Conservation (phyloP, 2,329 filamentous ascomycete species). For the Coniella vitis region DNA sequence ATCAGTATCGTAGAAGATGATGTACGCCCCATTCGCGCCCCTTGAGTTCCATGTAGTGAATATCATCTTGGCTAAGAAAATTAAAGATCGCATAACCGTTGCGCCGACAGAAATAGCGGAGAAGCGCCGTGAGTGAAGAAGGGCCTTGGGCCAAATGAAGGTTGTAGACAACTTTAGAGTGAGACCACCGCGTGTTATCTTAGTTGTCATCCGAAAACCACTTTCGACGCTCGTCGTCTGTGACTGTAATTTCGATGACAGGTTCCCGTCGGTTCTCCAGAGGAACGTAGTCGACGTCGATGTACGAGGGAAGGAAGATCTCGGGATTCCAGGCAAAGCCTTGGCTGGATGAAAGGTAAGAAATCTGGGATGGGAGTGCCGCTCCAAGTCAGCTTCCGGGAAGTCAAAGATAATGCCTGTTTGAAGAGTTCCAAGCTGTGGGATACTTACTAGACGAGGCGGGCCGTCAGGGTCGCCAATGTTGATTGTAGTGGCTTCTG, state of each 20-base stretch:
- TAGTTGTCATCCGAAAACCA: slow-evolving; percentile 56
- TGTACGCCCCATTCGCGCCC: slow-evolving; percentile 2
- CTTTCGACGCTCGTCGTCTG: slow-evolving; percentile 65
- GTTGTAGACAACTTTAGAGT: not conserved
- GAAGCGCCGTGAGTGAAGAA: slow-evolving; percentile 14
- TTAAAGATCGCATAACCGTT: slow-evolving; percentile 2
- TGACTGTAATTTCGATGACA: slow-evolving; percentile 70
- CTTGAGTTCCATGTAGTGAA: slow-evolving; percentile 1
- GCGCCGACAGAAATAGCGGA: slow-evolving; percentile 3
- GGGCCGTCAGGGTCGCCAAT: slow-evolving; percentile 68
- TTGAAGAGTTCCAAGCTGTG: not conserved
- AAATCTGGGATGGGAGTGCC: slow-evolving; percentile 48
- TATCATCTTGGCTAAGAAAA: not conserved
- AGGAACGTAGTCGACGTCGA: slow-evolving; percentile 67
- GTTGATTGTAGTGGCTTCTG: slow-evolving; percentile 75
- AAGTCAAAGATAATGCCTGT: not conserved
- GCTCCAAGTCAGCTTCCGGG: not conserved
- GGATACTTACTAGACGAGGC: slow-evolving; percentile 56
- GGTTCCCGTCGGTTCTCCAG: slow-evolving; percentile 71
- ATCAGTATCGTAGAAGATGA: slow-evolving; percentile 8
- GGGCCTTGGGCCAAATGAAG: slow-evolving; percentile 5
- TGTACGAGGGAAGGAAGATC: slow-evolving; percentile 74
- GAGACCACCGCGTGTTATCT: slow-evolving; percentile 1
- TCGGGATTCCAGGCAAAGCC: slow-evolving; percentile 83
- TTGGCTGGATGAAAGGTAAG: slow-evolving; percentile 71